These are phyloP conservation scores for Arthrobotrys iridis DNA, from an alignment of 2,329 filamentous ascomycete genomes.

Conservation along the genomic window DNA sequence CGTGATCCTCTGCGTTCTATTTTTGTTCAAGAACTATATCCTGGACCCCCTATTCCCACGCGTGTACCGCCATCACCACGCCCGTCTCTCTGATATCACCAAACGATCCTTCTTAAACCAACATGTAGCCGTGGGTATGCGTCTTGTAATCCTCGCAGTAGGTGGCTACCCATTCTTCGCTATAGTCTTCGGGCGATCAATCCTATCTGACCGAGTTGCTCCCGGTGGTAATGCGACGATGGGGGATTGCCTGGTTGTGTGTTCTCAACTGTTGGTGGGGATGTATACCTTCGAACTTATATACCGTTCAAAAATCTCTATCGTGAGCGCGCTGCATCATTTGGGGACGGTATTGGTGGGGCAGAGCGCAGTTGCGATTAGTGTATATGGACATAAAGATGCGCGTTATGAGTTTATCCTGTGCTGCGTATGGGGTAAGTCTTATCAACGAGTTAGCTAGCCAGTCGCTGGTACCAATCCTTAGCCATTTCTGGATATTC, in stretches of 20 bases:
- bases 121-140: conserved; percentile 19
- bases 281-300: conserved; percentile 45
- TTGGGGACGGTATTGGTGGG: conserved; percentile 34
- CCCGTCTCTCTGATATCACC: neutral
- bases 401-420: conserved; percentile 27
- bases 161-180: conserved; percentile 36
- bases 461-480: neutral
- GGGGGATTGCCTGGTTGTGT: conserved; percentile 21
- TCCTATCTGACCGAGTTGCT: neutral
- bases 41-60: conserved; percentile 18
- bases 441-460: neutral
- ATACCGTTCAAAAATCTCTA: conserved; percentile 18
- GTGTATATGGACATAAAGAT: conserved; percentile 36
- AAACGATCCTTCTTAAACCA: conserved; percentile 33
- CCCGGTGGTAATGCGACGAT: neutral
- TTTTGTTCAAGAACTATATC: conserved; percentile 21
- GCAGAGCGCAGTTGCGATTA: conserved; percentile 23
- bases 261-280: conserved; percentile 21
- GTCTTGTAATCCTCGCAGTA: conserved; percentile 9
- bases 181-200: conserved; percentile 10
- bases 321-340: conserved; percentile 23
- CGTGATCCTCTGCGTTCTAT: conserved; percentile 14
- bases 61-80: neutral
- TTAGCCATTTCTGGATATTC: neutral
- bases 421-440: conserved; percentile 44